Evolutionary conservation across 1,139 yeast genomes (phyloP), one percentile per base, ranked within the genome.

Genomic region (Cylindricascospora bacillispora): DNA sequence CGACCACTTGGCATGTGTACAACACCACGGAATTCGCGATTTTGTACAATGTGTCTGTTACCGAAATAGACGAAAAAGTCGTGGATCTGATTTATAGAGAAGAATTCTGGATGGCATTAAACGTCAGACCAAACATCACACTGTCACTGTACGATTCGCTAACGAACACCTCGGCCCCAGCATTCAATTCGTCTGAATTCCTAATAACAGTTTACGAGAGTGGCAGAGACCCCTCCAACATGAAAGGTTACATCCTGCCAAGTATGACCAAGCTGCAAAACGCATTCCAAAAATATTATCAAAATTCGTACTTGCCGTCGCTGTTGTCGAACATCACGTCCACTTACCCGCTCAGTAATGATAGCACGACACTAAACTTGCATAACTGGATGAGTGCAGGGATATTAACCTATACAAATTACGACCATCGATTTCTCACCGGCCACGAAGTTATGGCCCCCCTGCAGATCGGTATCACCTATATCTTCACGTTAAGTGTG

Each of bases 381-480:
- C 27, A 29, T 3, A 15, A 24, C 1, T 18, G 21, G 21, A 18
- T 7, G 7, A 7, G 21, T 7, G 46, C 47, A 9, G 45, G 48
- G 3, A 25, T 33, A 17, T 29, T 45, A 31, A 27, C 30, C 14
- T 63, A 73, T 37, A 28, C 40, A 3, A 54, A 44, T 29, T 34
- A 45, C 5, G 85, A 77, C 50, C 52, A 60, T 29, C 60, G 64
- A 15, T 79, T 81, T 1, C 62, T 57, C 34, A 54, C 55, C 2
- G 62, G 70, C 41, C 59, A 68, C 3, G 71, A 66, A 3, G 49
- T 74, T 15, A 43, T 64, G 15, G 83, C 82, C 0, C 82, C 86
- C 2, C 53, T 71, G 3, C 82, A 76, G 48, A 73, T 81, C 40
- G 93, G 93, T 29, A 62, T 78, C 36, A 76, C 81, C 53, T 80